Base-by-base conservation (phyloP, 495 filamentous ascomycete species). In the Neurospora sublineolata region DNA sequence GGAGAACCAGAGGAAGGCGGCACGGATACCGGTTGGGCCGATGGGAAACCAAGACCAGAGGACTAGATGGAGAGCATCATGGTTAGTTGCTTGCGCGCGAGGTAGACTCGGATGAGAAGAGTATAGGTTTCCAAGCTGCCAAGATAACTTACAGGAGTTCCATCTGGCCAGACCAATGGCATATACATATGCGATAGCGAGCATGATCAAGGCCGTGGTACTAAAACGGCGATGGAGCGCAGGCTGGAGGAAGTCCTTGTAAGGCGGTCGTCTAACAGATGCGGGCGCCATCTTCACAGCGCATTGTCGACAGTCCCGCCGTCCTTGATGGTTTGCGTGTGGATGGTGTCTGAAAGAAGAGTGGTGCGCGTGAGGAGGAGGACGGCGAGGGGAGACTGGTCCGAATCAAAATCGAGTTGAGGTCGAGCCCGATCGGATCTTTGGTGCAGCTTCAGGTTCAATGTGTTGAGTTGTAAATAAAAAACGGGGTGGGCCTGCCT, bases 201-300 rank as follows among this genome's bases (percentile, higher is more conserved):
- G 77, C 9, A 91, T 80, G 44, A 92, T 78, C 40, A 86, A 80
- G 64, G 90, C 90, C 38, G 93, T 92, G 70, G 87, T 86, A 46
- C 89, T 89, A 84, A 97, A 98, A 72, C 93, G 86, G 74, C 92
- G 86, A 79, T 99, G 95, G 69, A 98, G 82, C 46, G 92, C 87
- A 40, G 95, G 94, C 44, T 94, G 97, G 71, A 98, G 82, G 80
- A 96, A 94, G 77, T 97, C 92, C 83, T 94, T 89, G 78, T 97
- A 97, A 46, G 82, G 81, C 71, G 77, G 76, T 73, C 79, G 79
- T 80, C 84, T 80, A 72, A 81, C 81, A 73, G 72, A 78, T 69
- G 79, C 76, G 68, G 76, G 73, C 72, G 83, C 78, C 83, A 86
- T 85, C 27, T 70, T 80, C 74, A 75, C 77, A 76, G 76, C 67